Base-by-base conservation (phyloP, 495 filamentous ascomycete genomes). In the Tuber microsphaerosporum region DNA sequence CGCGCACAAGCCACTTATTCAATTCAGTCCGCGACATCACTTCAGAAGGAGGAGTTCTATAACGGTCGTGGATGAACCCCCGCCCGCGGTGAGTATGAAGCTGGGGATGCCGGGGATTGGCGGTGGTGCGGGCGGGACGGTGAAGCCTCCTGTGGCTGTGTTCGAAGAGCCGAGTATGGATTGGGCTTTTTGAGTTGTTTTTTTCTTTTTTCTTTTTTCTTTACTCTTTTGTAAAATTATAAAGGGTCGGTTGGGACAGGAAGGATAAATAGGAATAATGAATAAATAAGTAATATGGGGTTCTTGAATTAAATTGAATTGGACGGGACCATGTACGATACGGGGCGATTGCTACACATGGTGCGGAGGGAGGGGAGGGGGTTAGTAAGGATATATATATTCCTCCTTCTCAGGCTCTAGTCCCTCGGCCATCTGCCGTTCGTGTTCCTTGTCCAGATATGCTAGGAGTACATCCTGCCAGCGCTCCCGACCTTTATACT, bases 151-250 rank as follows among this genome's bases (percentile, higher is more conserved):
- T 37, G 89, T 91, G n/a, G 93, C 89, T 68, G 89, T 90, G 77
- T 97, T 97, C 83, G 88, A 94, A 84, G 94, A 98, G 84, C 94
- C 94, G 26, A 93, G 96, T 86, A 87, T 91, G 69, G 96, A 90
- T 85, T 92, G 81, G 81, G 81, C 81, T 45, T 83, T 83, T 76
- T 83, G 71, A 79, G 46, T 26, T 26, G 42, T 43, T 72, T 22
- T 10, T 26, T 34, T 17, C 9, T n/a, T 3, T n/a, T n/a, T n/a
- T 41, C 9, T 31, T 22, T 56, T 45, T n/a, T 61, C 17, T n/a
- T 26, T 34, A 16, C 17, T 10, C 26, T 8, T 17, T 65, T 65
- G 56, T 65, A 65, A 61, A 61, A 65, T 65, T 34, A 65, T 65
- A 65, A 61, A 26, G 51, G 51, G 51, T 26, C 31, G n/a, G n/a